A percentile compares a stretch with the other conserved stretches of the same genome.
These are phyloP conservation scores for Candida insectorum DNA, from an alignment of 805 yeast genomes.

Conservation along the genomic window DNA sequence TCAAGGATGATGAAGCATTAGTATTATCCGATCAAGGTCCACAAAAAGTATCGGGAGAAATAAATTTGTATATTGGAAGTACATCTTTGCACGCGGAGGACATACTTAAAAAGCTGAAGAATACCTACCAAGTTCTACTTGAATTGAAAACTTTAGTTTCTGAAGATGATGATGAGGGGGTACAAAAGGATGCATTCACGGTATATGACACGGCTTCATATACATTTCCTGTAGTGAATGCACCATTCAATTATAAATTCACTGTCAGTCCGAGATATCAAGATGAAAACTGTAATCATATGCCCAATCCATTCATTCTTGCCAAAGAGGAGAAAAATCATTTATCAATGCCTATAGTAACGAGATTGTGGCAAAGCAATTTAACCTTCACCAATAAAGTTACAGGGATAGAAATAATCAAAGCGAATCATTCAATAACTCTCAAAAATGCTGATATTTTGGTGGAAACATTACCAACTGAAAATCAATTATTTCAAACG, in stretches of 20 bases:
- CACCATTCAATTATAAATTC: conserved; percentile 20
- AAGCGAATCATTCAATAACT: conserved; percentile 14
- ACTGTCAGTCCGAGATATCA: conserved; percentile 25
- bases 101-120: conserved; percentile 10
- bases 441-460: conserved; percentile 26
- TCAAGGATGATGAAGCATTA: conserved; percentile 40
- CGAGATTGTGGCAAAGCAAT: conserved; percentile 28
- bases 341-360: conserved; percentile 27
- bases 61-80: conserved; percentile 22
- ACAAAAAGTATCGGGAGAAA: conserved; percentile 2
- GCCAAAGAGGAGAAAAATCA: conserved; percentile 15
- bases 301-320: conserved; percentile 37
- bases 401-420: conserved; percentile 4
- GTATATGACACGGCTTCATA: conserved; percentile 22
- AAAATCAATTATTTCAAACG: conserved; percentile 10
- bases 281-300: conserved; percentile 19
- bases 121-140: conserved; percentile 10
- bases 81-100: conserved; percentile 14
- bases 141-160: conserved; percentile 23
- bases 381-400: conserved; percentile 5
- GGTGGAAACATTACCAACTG: conserved; percentile 12
- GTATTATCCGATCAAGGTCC: conserved; percentile 17
- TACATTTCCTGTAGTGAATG: conserved; percentile 21
- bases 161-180: conserved; percentile 14
- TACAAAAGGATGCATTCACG: conserved; percentile 10